Conservation (phyloP, 2,329 filamentous ascomycete species). For the Didymella sp. region DNA sequence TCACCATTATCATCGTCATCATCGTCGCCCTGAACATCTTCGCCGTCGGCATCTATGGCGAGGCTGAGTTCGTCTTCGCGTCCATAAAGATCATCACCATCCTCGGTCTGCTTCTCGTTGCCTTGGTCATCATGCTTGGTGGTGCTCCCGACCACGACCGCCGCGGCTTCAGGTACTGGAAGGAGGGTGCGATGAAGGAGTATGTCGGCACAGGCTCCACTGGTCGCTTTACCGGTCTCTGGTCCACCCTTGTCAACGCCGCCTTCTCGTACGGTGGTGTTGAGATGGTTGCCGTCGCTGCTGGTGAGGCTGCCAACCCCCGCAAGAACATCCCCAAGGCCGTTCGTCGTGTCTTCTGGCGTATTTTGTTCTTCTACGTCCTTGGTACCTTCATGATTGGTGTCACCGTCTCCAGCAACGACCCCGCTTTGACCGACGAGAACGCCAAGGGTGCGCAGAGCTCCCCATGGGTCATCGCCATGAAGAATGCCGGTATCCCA, state of each 20-base stretch:
- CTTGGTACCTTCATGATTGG: slow-evolving; percentile 62
- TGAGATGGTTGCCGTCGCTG: slow-evolving; percentile 49
- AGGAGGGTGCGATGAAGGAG: slow-evolving; percentile 61
- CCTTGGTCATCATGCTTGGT: slow-evolving; percentile 47
- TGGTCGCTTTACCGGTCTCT: slow-evolving; percentile 70
- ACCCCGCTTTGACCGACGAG: slow-evolving; percentile 58
- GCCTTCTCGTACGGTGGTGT: slow-evolving; percentile 49
- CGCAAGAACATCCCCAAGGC: slow-evolving; percentile 60
- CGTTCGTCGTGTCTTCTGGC: slow-evolving; percentile 61
- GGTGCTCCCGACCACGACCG: slow-evolving; percentile 45
- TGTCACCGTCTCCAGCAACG: slow-evolving; percentile 64
- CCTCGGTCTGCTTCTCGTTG: slow-evolving; percentile 40
- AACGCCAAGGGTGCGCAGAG: slow-evolving; percentile 45
- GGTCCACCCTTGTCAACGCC: slow-evolving; percentile 62
- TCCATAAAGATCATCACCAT: slow-evolving; percentile 57
- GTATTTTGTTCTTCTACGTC: slow-evolving; percentile 64
- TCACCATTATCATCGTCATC: slow-evolving; percentile 46
- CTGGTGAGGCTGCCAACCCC: slow-evolving; percentile 47
- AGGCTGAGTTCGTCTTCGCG: slow-evolving; percentile 59
- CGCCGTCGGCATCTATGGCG: slow-evolving; percentile 50
- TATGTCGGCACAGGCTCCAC: slow-evolving; percentile 61
- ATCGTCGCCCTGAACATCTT: slow-evolving; percentile 47
- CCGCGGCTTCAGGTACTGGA: slow-evolving; percentile 73
- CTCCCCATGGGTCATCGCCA: slow-evolving; percentile 66
- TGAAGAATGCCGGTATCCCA: slow-evolving; percentile 69